Evolutionary conservation across 768 basidiomycete genomes (phyloP).

Genomic region (Tylopilus rubrobrunneus): DNA sequence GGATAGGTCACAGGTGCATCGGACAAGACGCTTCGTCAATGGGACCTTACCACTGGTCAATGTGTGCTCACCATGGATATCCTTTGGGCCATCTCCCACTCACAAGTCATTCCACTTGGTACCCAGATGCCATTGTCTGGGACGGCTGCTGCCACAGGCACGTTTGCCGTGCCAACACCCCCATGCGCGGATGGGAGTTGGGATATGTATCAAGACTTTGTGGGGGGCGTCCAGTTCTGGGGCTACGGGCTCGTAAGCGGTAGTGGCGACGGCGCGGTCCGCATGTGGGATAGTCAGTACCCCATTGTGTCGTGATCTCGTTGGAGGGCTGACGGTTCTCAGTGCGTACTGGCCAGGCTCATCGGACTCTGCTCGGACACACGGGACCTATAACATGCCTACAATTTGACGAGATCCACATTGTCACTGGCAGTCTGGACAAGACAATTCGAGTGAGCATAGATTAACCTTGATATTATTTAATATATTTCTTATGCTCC

Average conservation of each 20-base stretch:
- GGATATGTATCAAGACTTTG: conserved; percentile 97
- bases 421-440: conserved; percentile 90
- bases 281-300: conserved; percentile 98
- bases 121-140: conserved; percentile 47
- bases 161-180: conserved; percentile 80
- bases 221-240: conserved; percentile 98
- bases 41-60: conserved; percentile 96
- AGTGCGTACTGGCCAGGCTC: conserved; percentile 98
- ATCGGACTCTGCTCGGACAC: conserved; percentile 89
- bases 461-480: background rate
- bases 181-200: conserved; percentile 87
- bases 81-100: conserved; percentile 97
- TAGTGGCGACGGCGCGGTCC: conserved; percentile 92
- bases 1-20: conserved; percentile 93
- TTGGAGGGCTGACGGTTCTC: background rate
- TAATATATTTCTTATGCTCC: background rate
- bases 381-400: conserved; percentile 91
- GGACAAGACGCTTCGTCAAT: conserved; percentile 97
- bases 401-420: conserved; percentile 94
- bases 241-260: conserved; percentile 96
- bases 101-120: conserved; percentile 46
- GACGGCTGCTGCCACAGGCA: conserved; percentile 51
- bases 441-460: conserved; percentile 79
- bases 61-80: conserved; percentile 99
- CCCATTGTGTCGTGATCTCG: background rate